A percentile compares a stretch with the other conserved stretches of the same genome.
Conservation (phyloP, 2,329 filamentous ascomycete species). For the Annulohypoxylon truncatum region DNA sequence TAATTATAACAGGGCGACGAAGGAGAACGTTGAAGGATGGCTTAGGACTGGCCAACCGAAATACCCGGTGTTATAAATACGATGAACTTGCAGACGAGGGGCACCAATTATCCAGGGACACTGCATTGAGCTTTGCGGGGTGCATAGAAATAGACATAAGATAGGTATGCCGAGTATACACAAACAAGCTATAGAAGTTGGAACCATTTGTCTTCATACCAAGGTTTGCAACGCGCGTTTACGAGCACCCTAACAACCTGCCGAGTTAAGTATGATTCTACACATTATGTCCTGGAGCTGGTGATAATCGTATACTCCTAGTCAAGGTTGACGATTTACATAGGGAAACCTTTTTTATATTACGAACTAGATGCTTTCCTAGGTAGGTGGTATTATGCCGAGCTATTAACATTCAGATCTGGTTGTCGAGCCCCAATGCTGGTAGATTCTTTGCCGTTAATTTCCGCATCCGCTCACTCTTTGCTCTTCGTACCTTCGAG, state of each 20-base stretch:
- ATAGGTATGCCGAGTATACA: not conserved
- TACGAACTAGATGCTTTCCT: not conserved
- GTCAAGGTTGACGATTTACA: not conserved
- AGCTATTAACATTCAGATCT: not conserved
- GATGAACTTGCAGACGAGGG: not conserved
- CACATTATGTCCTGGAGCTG: not conserved
- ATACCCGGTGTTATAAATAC: constrained; percentile 35
- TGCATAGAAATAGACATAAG: not conserved
- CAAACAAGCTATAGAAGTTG: not conserved
- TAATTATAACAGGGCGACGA: constrained; percentile 44
- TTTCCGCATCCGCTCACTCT: not conserved
- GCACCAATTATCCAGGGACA: not conserved
- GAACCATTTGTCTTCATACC: too few species aligned
- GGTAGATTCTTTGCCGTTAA: not conserved
- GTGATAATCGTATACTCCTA: not conserved
- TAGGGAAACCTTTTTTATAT: not conserved
- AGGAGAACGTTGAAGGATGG: constrained; percentile 45
- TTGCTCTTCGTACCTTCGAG: not conserved
- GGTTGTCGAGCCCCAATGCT: not conserved
- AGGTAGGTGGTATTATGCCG: not conserved
- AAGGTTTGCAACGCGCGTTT: too few species aligned
- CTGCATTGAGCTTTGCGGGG: constrained; percentile 7
- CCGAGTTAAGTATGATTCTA: too few species aligned
- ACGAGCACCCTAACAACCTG: not conserved
- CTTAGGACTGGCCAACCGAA: constrained; percentile 40